A percentile compares a stretch with the other conserved stretches of the same genome.
phyloP scores from a whole-genome alignment of 306 rosid genomes.

The Neltuma alba region DNA sequence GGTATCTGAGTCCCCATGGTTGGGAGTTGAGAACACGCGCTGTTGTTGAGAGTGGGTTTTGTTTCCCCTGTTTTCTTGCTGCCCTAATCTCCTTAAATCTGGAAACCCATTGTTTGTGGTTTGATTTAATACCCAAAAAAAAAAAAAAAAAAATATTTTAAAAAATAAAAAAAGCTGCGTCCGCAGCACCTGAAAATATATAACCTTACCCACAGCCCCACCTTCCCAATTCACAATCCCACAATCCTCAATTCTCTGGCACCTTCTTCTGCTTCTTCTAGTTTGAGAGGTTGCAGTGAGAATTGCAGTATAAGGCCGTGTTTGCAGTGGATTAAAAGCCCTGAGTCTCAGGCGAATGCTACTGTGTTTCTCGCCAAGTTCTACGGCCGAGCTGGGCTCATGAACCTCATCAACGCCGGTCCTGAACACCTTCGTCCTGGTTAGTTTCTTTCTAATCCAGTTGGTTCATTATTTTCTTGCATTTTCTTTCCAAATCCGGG shows the following conservation, averaged over 20 bases:
- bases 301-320: conserved; percentile 94
- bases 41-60: neutral
- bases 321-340: conserved; percentile 86
- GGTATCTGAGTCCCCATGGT: conserved; percentile 37
- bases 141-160: conserved; percentile 33
- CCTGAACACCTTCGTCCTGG: conserved; percentile 97
- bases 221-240: neutral
- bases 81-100: conserved; percentile 58
- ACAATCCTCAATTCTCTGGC: neutral
- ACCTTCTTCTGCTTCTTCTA: neutral
- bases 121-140: neutral
- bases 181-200: conserved; percentile 43
- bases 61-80: conserved; percentile 4
- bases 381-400: conserved; percentile 96
- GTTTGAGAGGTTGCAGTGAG: conserved; percentile 85
- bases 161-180: conserved; percentile 55
- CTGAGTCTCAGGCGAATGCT: conserved; percentile 96
- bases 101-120: conserved; percentile 65
- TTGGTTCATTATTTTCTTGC: neutral
- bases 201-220: conserved; percentile 17
- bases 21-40: conserved; percentile 47
- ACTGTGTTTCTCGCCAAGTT: conserved; percentile 95
- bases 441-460: conserved; percentile 8
- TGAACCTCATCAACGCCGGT: conserved; percentile 95
- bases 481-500: neutral